Evolutionary conservation across 2,329 filamentous ascomycete genomes (phyloP).

Genomic region (Dactylellina haptotyla): DNA sequence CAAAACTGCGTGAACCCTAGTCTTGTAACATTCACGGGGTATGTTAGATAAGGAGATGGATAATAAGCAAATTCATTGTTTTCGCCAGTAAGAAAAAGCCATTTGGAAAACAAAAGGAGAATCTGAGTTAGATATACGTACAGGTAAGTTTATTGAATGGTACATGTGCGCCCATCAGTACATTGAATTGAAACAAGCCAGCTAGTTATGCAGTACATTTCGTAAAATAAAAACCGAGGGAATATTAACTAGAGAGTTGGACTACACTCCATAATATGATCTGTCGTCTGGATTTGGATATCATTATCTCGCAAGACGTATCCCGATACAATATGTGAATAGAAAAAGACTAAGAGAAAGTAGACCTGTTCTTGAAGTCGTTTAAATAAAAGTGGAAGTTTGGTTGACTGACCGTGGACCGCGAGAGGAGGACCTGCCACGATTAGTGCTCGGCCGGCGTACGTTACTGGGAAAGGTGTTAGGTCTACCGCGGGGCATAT

Average conservation of each 20-base stretch:
- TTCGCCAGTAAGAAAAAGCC: background rate
- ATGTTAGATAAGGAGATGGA: background rate
- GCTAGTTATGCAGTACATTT: slow-evolving; percentile 7
- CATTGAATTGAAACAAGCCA: slow-evolving; percentile 8
- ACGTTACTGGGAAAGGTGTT: background rate
- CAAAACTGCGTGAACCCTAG: too few relatives aligned
- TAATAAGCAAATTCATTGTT: background rate
- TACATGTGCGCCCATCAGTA: slow-evolving; percentile 9
- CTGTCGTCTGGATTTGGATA: background rate
- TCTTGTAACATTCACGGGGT: too few relatives aligned
- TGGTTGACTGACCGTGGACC: background rate
- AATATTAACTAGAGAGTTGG: too few relatives aligned
- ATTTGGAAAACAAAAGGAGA: background rate
- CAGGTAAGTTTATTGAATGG: background rate
- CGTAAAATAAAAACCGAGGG: background rate
- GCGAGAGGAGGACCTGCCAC: background rate
- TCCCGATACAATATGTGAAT: too few relatives aligned
- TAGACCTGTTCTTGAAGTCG: too few relatives aligned
- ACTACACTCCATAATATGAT: background rate
- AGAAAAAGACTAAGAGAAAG: too few relatives aligned
- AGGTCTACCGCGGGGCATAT: background rate
- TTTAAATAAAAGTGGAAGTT: background rate
- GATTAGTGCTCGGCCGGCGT: background rate
- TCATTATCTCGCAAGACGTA: background rate
- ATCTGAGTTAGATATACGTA: slow-evolving; percentile 14